Evolutionary conservation across 2,329 filamentous ascomycete genomes (phyloP).

Genomic region (Talaromyces verruculosus): DNA sequence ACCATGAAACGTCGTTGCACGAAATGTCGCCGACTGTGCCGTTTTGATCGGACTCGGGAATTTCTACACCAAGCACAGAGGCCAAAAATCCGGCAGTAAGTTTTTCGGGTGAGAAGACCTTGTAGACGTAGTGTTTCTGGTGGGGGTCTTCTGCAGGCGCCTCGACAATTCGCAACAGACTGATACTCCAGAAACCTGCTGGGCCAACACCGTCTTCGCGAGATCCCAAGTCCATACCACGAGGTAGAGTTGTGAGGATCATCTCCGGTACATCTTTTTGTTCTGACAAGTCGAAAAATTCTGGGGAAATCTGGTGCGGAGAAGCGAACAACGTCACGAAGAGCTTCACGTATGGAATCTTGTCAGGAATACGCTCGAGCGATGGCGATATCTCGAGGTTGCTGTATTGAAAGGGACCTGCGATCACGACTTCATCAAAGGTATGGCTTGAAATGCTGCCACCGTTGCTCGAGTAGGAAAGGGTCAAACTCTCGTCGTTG

Average conservation of each 20-base stretch:
- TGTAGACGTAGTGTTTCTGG: slow-evolving; percentile 60
- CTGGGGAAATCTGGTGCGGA: slow-evolving; percentile 66
- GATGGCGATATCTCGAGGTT: slow-evolving; percentile 57
- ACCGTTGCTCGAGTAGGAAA: slow-evolving; percentile 39
- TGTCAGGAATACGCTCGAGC: slow-evolving; percentile 59
- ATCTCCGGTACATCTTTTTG: slow-evolving; percentile 62
- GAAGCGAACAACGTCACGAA: slow-evolving; percentile 90
- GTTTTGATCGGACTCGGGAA: slow-evolving; percentile 27
- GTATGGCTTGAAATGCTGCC: slow-evolving; percentile 26
- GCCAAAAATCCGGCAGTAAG: slow-evolving; percentile 51
- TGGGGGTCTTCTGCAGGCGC: slow-evolving; percentile 51
- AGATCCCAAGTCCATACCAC: slow-evolving; percentile 46
- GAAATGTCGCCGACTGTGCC: slow-evolving; percentile 37
- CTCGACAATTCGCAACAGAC: slow-evolving; percentile 63
- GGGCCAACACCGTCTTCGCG: slow-evolving; percentile 62
- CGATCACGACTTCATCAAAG: slow-evolving; percentile 81
- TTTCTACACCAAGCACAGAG: slow-evolving; percentile 49
- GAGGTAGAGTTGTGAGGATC: slow-evolving; percentile 78
- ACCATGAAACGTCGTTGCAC: slow-evolving; percentile 66
- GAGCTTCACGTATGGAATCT: slow-evolving; percentile 80
- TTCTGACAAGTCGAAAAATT: slow-evolving; percentile 67
- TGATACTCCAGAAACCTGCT: slow-evolving; percentile 82
- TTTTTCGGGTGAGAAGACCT: slow-evolving; percentile 61
- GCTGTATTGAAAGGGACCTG: slow-evolving; percentile 79
- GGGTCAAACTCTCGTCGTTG: slow-evolving; percentile 44